Evolutionary conservation across 1,284 basidiomycete genomes (phyloP), one percentile per base, ranked within the genome.

Genomic region (Cutaneotrichosporon sp.): DNA sequence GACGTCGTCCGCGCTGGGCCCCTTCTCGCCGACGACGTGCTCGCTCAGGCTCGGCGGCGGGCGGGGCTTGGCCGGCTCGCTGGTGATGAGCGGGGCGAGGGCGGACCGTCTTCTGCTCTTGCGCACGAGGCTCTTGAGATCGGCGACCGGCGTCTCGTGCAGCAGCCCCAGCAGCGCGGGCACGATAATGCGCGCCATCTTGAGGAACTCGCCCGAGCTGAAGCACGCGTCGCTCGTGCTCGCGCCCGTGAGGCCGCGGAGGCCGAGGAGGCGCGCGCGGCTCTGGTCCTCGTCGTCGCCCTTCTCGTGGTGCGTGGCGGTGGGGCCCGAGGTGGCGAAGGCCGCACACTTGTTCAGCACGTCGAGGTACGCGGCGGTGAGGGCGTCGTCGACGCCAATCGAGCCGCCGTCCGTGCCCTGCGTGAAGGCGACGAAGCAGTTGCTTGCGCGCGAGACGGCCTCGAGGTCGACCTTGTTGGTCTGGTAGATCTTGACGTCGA

Each of bases 341-440:
- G 77, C 72, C 6, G 90, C 83, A 73, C 97, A 92, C 62, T 84
- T 85, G 7, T 79, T 80, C 43, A 97, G 82, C 29, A 88, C 84
- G 4, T 83, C 82, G 50, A 91, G 79, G 76, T 97, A 97, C 57
- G 87, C 83, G 25, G 83, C 82, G 0, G 90, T 90, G 61, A 91
- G 80, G 34, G 75, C 77, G 67, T 86, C 85, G 72, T 95, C 92
- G 29, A 89, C 85, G 50, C 90, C 90, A 65, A 93, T 87, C 42
- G 89, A 81, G 58, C 87, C 85, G 0, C 92, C 91, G 69, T 94
- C 89, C 9, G 93, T 91, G 71, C 89, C 95, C 7, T 92, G 94
- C n/a, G 91, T 89, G 86, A 93, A 93, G 0, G 92, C 89, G 14
- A 89, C 90, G 72, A 98, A 95, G 88, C 92, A 72, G 27, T 64